phyloP scores from a whole-genome alignment of 331 rosid genomes.

The Phaseolus coccineus region DNA sequence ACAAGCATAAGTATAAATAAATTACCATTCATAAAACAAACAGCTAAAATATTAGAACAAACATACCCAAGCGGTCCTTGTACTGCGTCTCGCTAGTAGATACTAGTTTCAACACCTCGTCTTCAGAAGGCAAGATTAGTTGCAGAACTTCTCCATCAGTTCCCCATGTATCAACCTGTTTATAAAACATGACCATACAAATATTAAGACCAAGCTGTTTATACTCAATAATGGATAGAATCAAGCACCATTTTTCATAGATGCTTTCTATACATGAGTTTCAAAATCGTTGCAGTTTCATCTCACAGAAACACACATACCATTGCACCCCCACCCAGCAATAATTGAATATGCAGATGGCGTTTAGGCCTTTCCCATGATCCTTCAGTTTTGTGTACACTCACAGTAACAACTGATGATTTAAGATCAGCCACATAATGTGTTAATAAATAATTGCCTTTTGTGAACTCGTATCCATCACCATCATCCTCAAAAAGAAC shows the following conservation, averaged over 20 bases:
- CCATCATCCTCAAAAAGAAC: constrained; percentile 90
- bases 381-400: constrained; percentile 74
- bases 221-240: constrained; percentile 17
- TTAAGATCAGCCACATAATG: constrained; percentile 78
- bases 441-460: constrained; percentile 80
- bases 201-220: constrained; percentile 24
- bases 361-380: constrained; percentile 85
- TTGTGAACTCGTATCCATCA: constrained; percentile 84
- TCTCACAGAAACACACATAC: constrained; percentile 54
- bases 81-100: constrained; percentile 65
- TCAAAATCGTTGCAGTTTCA: constrained; percentile 32
- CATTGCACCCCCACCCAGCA: constrained; percentile 91
- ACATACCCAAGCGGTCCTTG: constrained; percentile 66
- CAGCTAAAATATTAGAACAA: constrained; percentile 22
- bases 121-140: constrained; percentile 69
- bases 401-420: constrained; percentile 69
- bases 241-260: not conserved
- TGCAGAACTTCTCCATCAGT: constrained; percentile 84
- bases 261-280: constrained; percentile 30
- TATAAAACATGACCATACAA: constrained; percentile 36
- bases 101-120: constrained; percentile 68
- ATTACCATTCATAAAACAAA: constrained; percentile 26
- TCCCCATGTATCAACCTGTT: constrained; percentile 81
- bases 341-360: constrained; percentile 68
- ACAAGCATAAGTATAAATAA: constrained; percentile 19